A percentile compares a stretch with the other conserved stretches of the same genome.
phyloP scores from a whole-genome alignment of 345 rosid genomes.

The Eucalyptus camaldulensis region DNA sequence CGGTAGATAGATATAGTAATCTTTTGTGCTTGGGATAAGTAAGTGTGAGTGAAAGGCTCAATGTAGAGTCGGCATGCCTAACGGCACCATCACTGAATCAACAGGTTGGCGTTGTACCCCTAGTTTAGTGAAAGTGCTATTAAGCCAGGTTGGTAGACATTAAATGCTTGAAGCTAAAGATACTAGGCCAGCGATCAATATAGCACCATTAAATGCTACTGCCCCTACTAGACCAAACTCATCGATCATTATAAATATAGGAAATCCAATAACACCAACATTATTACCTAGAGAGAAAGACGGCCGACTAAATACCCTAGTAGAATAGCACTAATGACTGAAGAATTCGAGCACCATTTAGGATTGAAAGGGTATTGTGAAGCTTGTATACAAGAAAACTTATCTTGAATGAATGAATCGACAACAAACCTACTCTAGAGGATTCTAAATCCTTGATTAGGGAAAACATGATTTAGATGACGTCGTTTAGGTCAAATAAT shows the following conservation, averaged over 20 bases:
- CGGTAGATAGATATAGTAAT: accelerated
- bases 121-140: accelerated
- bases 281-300: background rate
- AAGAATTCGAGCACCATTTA: background rate
- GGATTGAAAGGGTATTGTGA: background rate
- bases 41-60: accelerated
- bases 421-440: background rate
- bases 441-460: background rate
- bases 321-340: background rate
- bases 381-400: background rate
- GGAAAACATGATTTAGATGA: background rate
- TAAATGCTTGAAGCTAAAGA: background rate
- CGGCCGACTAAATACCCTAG: background rate
- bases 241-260: background rate
- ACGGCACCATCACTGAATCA: accelerated
- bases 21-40: accelerated
- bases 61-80: accelerated
- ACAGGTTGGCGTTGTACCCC: accelerated
- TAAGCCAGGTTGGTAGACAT: background rate
- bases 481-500: background rate
- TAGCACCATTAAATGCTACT: background rate
- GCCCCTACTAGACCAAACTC: background rate
- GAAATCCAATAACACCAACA: background rate
- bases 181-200: background rate
- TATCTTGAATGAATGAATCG: background rate